A percentile compares a stretch with the other conserved stretches of the same genome.
Conservation (phyloP, 176 grass and related monocot genomes). For the Miscanthus lutarioriparius region DNA sequence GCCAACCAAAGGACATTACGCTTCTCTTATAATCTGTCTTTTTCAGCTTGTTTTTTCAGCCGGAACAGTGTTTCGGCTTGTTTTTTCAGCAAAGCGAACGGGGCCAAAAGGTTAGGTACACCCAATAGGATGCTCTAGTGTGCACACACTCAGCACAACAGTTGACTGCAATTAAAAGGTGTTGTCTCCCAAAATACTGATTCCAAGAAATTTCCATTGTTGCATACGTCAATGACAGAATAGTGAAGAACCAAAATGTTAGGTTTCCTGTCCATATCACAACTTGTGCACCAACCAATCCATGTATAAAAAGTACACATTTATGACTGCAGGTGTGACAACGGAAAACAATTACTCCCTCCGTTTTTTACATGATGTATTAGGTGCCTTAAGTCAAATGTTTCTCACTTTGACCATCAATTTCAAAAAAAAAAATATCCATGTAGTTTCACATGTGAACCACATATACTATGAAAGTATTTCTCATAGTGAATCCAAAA, state of each 20-base stretch:
- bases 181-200: conserved; percentile 8
- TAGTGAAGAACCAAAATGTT: conserved; percentile 5
- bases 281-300: neutral
- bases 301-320: neutral
- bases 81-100: too few species aligned
- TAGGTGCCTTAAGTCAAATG: neutral
- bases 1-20: conserved; percentile 12
- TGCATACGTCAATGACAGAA: conserved; percentile 1
- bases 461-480: neutral
- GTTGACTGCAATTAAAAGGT: conserved; percentile 35
- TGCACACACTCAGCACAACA: conserved; percentile 17
- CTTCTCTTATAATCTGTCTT: too few species aligned
- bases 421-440: neutral
- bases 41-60: too few species aligned
- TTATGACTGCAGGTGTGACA: neutral
- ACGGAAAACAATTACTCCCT: neutral
- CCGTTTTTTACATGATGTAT: neutral
- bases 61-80: too few species aligned
- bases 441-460: too few species aligned
- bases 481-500: neutral
- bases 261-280: conserved; percentile 13
- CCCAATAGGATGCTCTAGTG: neutral
- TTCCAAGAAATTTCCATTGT: neutral
- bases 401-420: neutral
- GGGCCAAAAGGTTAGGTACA: conserved; percentile 26